These are phyloP conservation scores for Ogataea minuta DNA, from an alignment of 805 yeast species.

Conservation along the genomic window DNA sequence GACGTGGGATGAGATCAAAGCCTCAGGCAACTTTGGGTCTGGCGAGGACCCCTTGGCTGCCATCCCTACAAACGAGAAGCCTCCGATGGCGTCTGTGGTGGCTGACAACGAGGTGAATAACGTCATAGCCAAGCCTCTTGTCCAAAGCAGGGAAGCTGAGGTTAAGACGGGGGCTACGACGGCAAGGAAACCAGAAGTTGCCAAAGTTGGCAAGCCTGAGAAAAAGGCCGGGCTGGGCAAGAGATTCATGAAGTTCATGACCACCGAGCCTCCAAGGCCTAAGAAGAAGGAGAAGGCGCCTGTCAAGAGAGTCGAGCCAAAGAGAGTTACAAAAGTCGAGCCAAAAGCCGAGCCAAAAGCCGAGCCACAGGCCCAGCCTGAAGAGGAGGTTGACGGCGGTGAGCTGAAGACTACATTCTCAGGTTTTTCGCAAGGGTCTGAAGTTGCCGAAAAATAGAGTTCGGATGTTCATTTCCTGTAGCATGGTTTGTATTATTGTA, in stretches of 20 bases:
- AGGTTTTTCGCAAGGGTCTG: slow-evolving; percentile 48
- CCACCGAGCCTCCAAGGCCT: slow-evolving; percentile 23
- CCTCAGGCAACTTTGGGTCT: slow-evolving; percentile 31
- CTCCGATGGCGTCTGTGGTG: slow-evolving; percentile 34
- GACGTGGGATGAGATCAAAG: slow-evolving; percentile 28
- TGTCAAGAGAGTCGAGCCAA: slow-evolving; percentile 1
- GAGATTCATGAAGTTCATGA: slow-evolving; percentile 24
- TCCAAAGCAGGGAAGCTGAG: not conserved
- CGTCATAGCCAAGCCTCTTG: slow-evolving; percentile 11
- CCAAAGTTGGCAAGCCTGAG: not conserved
- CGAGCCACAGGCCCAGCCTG: slow-evolving; percentile 10
- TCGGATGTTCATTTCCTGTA: slow-evolving; percentile 8
- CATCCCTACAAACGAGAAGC: slow-evolving; percentile 40
- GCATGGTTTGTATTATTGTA: slow-evolving; percentile 9
- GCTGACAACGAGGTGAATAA: slow-evolving; percentile 19
- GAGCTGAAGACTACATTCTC: slow-evolving; percentile 35
- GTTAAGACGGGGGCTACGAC: not conserved
- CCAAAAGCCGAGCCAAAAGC: slow-evolving; percentile 7
- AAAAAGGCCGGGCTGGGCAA: slow-evolving; percentile 22
- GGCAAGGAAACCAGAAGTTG: not conserved
- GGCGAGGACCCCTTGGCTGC: slow-evolving; percentile 34
- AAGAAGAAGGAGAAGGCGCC: slow-evolving; percentile 18
- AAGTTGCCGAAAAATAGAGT: slow-evolving; percentile 15
- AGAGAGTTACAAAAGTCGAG: slow-evolving; percentile 4
- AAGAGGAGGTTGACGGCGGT: slow-evolving; percentile 13